phyloP scores from a whole-genome alignment of 192 early-diverging fungal species.

The Backusella psychrophila region DNA sequence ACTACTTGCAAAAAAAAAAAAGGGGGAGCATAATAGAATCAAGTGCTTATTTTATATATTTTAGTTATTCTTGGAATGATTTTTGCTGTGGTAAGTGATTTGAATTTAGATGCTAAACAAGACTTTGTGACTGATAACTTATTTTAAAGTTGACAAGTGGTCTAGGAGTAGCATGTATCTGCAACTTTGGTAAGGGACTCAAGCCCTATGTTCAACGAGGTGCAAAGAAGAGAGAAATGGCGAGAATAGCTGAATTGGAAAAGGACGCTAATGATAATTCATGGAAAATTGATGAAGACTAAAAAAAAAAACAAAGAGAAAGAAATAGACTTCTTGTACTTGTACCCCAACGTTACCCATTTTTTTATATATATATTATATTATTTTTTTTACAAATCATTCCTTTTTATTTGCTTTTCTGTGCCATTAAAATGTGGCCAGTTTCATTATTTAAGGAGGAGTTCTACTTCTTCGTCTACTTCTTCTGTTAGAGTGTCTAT shows the following conservation, averaged over 20 bases:
- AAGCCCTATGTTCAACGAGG: slow-evolving; percentile 31
- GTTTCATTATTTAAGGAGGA: neutral
- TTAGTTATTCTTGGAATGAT: slow-evolving; percentile 31
- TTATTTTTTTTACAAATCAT: neutral
- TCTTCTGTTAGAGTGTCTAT: slow-evolving; percentile 23
- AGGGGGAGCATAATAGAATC: neutral
- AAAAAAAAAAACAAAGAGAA: neutral
- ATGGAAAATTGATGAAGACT: slow-evolving; percentile 36
- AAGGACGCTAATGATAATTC: neutral
- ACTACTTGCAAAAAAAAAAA: neutral
- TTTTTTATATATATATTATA: neutral
- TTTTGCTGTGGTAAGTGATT: slow-evolving; percentile 20
- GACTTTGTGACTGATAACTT: neutral
- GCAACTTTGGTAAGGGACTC: slow-evolving; percentile 32
- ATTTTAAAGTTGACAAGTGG: slow-evolving; percentile 6
- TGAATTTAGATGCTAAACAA: neutral
- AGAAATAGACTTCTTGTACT: neutral
- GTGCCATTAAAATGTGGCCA: neutral
- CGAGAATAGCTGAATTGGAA: slow-evolving; percentile 10
- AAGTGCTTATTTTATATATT: neutral
- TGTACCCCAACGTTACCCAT: no score
- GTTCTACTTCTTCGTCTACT: slow-evolving; percentile 29
- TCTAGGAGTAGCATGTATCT: slow-evolving; percentile 25
- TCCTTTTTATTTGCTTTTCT: neutral
- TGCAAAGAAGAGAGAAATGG: slow-evolving; percentile 9